Percentiles rank a stretch among this genome's conserved stretches.
phyloP scores from a whole-genome alignment of 495 filamentous ascomycete genomes.

The Wilcoxina mikolae region DNA sequence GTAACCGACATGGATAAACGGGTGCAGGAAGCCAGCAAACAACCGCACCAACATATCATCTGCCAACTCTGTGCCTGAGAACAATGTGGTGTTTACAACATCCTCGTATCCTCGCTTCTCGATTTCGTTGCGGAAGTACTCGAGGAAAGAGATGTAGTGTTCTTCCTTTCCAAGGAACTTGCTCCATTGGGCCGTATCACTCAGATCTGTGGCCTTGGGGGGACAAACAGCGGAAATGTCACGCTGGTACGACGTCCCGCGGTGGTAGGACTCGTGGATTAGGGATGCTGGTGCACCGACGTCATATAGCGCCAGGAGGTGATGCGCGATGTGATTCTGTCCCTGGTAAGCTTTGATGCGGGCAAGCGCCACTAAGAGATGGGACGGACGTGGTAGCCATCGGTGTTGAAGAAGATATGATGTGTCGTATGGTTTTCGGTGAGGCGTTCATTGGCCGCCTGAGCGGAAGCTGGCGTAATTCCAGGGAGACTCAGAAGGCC shows the following conservation, averaged over 20 bases:
- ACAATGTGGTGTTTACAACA: slow-evolving; percentile 50
- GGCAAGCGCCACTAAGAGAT: slow-evolving; percentile 39
- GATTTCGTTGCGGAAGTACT: slow-evolving; percentile 61
- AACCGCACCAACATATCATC: slow-evolving; percentile 48
- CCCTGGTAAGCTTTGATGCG: slow-evolving; percentile 12
- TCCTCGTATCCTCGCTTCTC: slow-evolving; percentile 41
- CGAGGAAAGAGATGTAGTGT: slow-evolving; percentile 53
- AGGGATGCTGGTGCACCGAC: slow-evolving; percentile 47
- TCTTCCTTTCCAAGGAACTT: slow-evolving; percentile 38
- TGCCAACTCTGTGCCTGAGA: slow-evolving; percentile 43
- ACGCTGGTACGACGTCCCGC: slow-evolving; percentile 49
- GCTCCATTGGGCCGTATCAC: slow-evolving; percentile 38
- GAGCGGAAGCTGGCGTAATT: slow-evolving; percentile 41
- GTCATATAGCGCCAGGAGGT: slow-evolving; percentile 58
- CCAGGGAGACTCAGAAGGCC: slow-evolving; percentile 5
- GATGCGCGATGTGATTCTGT: slow-evolving; percentile 51
- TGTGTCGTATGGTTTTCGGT: slow-evolving; percentile 60
- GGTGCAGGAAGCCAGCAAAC: slow-evolving; percentile 56
- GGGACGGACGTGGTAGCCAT: slow-evolving; percentile 34
- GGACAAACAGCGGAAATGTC: slow-evolving; percentile 32
- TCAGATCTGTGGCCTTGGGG: slow-evolving; percentile 37
- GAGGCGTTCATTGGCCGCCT: slow-evolving; percentile 46
- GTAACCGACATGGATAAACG: slow-evolving; percentile 72
- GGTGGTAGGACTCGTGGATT: slow-evolving; percentile 44
- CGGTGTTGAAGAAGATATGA: slow-evolving; percentile 57